Conservation (phyloP, 139 green algal species). For the Eudorina sp. region DNA sequence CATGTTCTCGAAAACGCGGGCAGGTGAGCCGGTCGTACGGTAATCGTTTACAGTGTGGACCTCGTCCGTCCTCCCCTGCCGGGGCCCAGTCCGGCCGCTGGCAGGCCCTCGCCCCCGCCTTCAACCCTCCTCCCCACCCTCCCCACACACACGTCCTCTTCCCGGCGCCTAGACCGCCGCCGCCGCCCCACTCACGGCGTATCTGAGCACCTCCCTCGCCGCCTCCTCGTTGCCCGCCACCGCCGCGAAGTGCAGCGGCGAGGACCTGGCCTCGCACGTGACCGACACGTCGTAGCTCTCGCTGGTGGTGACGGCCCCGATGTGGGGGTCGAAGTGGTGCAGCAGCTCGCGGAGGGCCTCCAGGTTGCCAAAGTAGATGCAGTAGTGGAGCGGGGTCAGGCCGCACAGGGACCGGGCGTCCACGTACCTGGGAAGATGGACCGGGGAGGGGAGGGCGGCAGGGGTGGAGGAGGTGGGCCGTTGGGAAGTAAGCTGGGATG, state of each 20-base stretch:
- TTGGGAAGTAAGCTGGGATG: too few relatives aligned
- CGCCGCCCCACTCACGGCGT: not conserved
- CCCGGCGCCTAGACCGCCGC: too few relatives aligned
- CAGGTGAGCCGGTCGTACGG: too few relatives aligned
- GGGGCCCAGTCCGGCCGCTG: not conserved
- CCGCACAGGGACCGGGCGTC: not conserved
- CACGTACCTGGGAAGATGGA: constrained; percentile 19
- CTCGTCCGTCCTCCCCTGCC: too few relatives aligned
- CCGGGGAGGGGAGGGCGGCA: too few relatives aligned
- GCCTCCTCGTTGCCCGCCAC: not conserved
- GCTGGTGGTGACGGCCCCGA: not conserved
- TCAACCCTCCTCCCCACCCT: too few relatives aligned
- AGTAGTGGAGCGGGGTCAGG: not conserved
- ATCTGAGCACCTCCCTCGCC: not conserved
- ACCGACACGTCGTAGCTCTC: constrained; percentile 1
- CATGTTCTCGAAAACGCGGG: too few relatives aligned
- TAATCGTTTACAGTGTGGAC: too few relatives aligned
- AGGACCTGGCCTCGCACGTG: not conserved
- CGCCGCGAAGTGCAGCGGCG: constrained; percentile 30
- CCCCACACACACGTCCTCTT: not conserved
- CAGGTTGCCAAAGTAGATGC: not conserved
- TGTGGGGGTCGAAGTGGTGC: not conserved
- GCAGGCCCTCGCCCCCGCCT: too few relatives aligned
- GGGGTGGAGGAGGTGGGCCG: too few relatives aligned
- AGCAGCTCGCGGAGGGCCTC: not conserved